Percentiles rank a stretch among this genome's conserved stretches.
phyloP scores from a whole-genome alignment of 2,329 filamentous ascomycete genomes.

The Aureobasidium vineae region DNA sequence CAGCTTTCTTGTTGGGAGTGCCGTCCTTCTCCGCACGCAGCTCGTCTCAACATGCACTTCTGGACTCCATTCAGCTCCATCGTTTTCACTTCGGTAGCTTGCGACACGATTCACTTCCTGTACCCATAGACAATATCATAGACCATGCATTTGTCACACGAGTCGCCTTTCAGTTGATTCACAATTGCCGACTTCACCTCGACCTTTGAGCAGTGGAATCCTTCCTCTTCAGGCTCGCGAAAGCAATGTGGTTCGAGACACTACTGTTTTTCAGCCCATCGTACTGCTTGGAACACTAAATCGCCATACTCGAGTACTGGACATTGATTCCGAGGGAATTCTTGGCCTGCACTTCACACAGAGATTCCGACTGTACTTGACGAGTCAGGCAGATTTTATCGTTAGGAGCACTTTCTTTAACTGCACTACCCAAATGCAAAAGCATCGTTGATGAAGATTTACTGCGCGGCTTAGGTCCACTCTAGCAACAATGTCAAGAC shows the following conservation, averaged over 20 bases:
- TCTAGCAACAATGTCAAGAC: neutral
- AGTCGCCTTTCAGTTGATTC: neutral
- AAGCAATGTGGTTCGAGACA: neutral
- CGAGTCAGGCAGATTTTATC: neutral
- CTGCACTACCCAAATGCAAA: neutral
- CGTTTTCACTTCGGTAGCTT: constrained; percentile 18
- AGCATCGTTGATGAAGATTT: neutral
- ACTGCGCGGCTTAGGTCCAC: neutral
- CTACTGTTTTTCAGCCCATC: neutral
- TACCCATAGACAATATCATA: neutral
- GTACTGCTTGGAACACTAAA: neutral
- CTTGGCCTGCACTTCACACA: no score
- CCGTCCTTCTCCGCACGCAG: constrained; percentile 13
- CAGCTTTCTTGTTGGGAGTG: constrained; percentile 14
- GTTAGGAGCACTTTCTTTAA: neutral
- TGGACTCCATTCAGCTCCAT: constrained; percentile 19
- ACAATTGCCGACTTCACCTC: neutral
- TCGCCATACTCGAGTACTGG: neutral
- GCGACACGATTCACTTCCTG: constrained; percentile 4
- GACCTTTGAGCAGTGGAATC: neutral
- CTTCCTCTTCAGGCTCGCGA: neutral
- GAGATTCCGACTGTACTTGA: neutral
- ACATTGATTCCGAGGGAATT: neutral
- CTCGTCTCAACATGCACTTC: constrained; percentile 22
- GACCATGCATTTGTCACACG: constrained; percentile 10